Evolutionary conservation across 768 basidiomycete species (phyloP), one percentile per base, ranked within the genome.

Genomic region (Mycena venus): DNA sequence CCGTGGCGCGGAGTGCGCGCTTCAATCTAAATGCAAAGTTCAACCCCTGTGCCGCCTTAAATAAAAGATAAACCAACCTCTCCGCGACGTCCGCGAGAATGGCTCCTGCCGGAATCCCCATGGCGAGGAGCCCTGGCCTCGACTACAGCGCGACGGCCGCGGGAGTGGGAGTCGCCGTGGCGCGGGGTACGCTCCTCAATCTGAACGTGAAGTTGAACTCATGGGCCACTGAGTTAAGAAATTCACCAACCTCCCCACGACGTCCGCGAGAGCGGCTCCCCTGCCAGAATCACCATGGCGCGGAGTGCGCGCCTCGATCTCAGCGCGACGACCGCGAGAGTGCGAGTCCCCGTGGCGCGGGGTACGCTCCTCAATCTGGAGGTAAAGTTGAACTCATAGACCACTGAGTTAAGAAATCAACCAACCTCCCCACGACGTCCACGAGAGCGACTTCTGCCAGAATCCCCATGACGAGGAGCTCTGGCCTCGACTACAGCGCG

Each of bases 221-320:
- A n/a, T n/a, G n/a, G n/a, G n/a, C n/a, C n/a, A n/a, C n/a, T n/a
- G n/a, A n/a, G n/a, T n/a, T n/a, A n/a, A n/a, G n/a, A n/a, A n/a
- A n/a, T n/a, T n/a, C n/a, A n/a, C n/a, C 64, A n/a, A 49, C n/a
- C 3, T n/a, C 42, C 2, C 12, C 42, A 25, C 68, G 68, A 42
- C 68, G 68, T 5, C 56, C 68, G 5, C 68, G 68, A 38, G 68
- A 69, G 58, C 40, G 36, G 63, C 63, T 65, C 14, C 19, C 53
- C 49, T 11, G 1, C 63, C 61, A 11, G 55, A 58, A n/a, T 69
- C 68, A 23, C 64, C 64, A 49, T 66, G 64, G 11, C 64, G 47
- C 8, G 40, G 61, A 3, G n/a, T n/a, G n/a, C n/a, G n/a, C n/a
- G n/a, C 55, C 55, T 56, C 55, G 5, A 5, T n/a, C n/a, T n/a